Conservation (phyloP, 495 filamentous ascomycete genomes). For the Terfezia claveryi region DNA sequence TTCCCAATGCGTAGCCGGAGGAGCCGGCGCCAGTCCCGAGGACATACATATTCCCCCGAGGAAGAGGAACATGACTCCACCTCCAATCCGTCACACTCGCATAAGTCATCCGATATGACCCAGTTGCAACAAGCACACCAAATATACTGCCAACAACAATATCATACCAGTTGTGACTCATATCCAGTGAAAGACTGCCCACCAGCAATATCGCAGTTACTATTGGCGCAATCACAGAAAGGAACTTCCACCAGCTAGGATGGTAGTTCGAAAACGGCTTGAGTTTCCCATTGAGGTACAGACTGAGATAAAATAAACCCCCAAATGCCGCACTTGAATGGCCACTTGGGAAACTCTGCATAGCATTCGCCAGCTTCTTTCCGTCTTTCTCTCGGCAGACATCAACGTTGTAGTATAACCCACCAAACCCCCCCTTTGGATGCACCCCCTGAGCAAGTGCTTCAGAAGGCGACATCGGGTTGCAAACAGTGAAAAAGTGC, state of each 20-base stretch:
- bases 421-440: conserved; percentile 20
- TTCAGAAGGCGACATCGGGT: conserved; percentile 26
- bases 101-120: conserved; percentile 35
- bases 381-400: conserved; percentile 29
- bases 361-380: conserved; percentile 24
- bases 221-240: conserved; percentile 22
- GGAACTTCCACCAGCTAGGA: conserved; percentile 22
- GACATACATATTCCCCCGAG: background rate
- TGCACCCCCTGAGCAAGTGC: conserved; percentile 4
- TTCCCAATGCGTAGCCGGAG: background rate
- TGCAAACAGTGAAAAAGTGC: conserved; percentile 35
- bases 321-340: conserved; percentile 37
- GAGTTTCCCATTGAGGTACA: conserved; percentile 45
- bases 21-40: background rate
- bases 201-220: conserved; percentile 21
- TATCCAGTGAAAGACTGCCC: conserved; percentile 14
- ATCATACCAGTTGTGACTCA: conserved; percentile 38
- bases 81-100: conserved; percentile 37
- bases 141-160: conserved; percentile 34
- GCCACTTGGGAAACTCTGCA: conserved; percentile 40
- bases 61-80: conserved; percentile 23
- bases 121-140: conserved; percentile 34
- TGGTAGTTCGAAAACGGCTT: conserved; percentile 38
- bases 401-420: conserved; percentile 25
- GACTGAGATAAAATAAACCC: conserved; percentile 32